Evolutionary conservation across 257 asterid genomes (phyloP).

Genomic region (Nemophila menziesii): DNA sequence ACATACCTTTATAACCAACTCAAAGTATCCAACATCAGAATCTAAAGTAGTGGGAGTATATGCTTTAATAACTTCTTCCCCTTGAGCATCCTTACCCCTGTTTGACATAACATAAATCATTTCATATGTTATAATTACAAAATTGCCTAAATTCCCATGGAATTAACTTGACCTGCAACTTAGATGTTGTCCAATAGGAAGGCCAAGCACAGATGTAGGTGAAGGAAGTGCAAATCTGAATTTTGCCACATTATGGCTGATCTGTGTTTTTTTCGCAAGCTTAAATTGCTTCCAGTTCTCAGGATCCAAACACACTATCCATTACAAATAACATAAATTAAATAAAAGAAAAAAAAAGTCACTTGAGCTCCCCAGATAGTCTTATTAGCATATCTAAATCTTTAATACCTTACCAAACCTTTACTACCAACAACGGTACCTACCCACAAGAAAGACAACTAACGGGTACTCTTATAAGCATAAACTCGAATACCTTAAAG

Average conservation of each 20-base stretch:
- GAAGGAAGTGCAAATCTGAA: slow-evolving; percentile 85
- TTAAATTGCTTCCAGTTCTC: slow-evolving; percentile 73
- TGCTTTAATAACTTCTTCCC: slow-evolving; percentile 94
- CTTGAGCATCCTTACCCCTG: slow-evolving; percentile 94
- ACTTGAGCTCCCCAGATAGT: background rate
- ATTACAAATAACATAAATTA: slow-evolving; percentile 9
- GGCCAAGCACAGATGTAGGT: slow-evolving; percentile 80
- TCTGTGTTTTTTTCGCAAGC: slow-evolving; percentile 76
- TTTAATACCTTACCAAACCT: too few species aligned
- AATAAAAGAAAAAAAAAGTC: background rate
- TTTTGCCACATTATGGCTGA: slow-evolving; percentile 93
- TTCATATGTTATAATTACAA: background rate
- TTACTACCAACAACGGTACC: too few species aligned
- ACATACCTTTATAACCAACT: slow-evolving; percentile 82
- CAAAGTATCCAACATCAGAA: slow-evolving; percentile 88
- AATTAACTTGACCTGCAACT: slow-evolving; percentile 69
- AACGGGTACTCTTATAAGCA: background rate
- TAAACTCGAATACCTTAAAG: background rate
- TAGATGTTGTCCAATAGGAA: slow-evolving; percentile 96
- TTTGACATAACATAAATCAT: slow-evolving; percentile 6
- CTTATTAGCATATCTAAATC: background rate
- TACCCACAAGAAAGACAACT: too few species aligned
- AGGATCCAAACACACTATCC: slow-evolving; percentile 68
- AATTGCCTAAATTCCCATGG: background rate
- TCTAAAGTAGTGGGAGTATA: slow-evolving; percentile 98